Evolutionary conservation across 495 filamentous ascomycete genomes (phyloP), one percentile per base, ranked within the genome.

Genomic region (Echria macrotheca): DNA sequence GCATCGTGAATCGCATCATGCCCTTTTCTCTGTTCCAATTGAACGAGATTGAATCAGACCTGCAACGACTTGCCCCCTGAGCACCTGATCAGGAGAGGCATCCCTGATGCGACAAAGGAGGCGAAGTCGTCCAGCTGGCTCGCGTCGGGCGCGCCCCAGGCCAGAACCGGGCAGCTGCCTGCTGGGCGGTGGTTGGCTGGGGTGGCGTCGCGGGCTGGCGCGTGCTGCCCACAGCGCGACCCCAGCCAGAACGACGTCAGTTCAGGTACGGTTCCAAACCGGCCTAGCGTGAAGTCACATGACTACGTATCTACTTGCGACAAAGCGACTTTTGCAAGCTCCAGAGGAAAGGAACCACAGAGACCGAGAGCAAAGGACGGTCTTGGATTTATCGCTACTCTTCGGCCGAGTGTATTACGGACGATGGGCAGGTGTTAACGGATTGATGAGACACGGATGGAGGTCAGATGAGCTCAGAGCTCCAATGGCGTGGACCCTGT

Each of bases 161-260:
- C 26, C 43, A 25, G 7, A 24, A 44, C 15, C 17, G 24, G 23
- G 22, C 44, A 37, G 45, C 32, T 52, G 44, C 33, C 44, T 48
- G 46, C 40, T 44, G 40, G 21, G 26, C 14, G 14, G 32, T 28
- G 46, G 46, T 48, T 48, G 46, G 46, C 46, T 48, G 22, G 21
- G 24, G 38, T 41, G 38, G 38, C 38, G 38, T 24, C 7, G 38
- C 24, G 38, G 38, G 21, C 22, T 41, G 46, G 29, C 33, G 35
- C 23, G 45, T 36, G 44, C 31, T 18, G 21, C 14, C 40, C 35
- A 24, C 25, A 14, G 46, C 29, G 46, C 23, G 48, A 31, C 19
- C 11, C 22, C 38, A 21, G 19, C 40, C 41, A 17, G 46, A 46
- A 47, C 56, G 56, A 58, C 56, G 56, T 59, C 56, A 59, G 56